These are phyloP conservation scores for Neurospora terricola DNA, from an alignment of 495 filamentous ascomycete species.

Conservation along the genomic window DNA sequence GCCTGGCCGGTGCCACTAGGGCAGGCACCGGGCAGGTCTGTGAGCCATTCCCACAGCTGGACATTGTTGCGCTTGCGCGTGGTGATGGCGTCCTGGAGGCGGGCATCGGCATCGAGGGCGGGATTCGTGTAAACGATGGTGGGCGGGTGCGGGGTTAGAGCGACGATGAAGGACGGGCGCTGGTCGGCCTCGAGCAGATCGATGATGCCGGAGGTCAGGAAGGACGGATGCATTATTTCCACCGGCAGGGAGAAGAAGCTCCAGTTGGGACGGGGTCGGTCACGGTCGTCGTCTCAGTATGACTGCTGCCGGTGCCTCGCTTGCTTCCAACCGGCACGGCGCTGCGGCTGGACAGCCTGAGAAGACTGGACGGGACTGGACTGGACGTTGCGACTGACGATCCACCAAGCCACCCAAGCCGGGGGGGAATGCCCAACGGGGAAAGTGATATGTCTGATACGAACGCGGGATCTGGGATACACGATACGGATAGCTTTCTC, in stretches of 20 bases:
- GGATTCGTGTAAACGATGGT: conserved; percentile 27
- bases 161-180: conserved; percentile 31
- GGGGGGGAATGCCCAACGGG: not conserved
- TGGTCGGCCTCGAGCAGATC: conserved; percentile 31
- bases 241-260: not conserved
- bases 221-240: conserved; percentile 15
- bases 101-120: conserved; percentile 11
- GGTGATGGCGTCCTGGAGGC: conserved; percentile 13
- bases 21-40: not conserved
- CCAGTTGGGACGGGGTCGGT: not conserved
- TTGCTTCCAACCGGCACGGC: not conserved
- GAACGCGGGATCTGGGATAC: not conserved
- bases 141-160: conserved; percentile 17
- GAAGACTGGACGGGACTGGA: not conserved
- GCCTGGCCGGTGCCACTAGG: not conserved
- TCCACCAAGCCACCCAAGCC: not conserved
- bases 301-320: not conserved
- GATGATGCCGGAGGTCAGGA: conserved; percentile 21
- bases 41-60: conserved; percentile 26
- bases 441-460: not conserved
- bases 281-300: not conserved
- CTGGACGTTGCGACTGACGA: not conserved
- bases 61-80: conserved; percentile 8
- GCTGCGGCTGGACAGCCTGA: not conserved
- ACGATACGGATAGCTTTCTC: not conserved